Conservation (phyloP, 2,329 filamentous ascomycete genomes). For the Xylariomycetidae sp. region DNA sequence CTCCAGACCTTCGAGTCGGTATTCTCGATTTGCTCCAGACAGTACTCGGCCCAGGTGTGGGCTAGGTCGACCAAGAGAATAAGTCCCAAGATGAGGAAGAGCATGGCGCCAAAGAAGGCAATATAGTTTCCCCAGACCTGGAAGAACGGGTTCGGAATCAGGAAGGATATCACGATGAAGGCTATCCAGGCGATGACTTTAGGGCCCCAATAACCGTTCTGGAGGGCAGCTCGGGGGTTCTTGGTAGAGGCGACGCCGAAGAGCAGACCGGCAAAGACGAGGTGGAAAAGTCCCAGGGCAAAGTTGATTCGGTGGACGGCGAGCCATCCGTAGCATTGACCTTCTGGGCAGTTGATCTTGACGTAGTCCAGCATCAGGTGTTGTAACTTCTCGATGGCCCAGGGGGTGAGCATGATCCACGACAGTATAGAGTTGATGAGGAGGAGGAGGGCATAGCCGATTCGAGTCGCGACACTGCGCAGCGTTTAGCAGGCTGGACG, state of each 20-base stretch:
- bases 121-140: conserved; percentile 95
- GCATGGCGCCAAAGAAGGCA: conserved; percentile 78
- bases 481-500: too few species aligned
- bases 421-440: conserved; percentile 94
- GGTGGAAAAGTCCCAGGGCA: conserved; percentile 88
- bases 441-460: conserved; percentile 91
- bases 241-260: conserved; percentile 84
- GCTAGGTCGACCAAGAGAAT: conserved; percentile 92
- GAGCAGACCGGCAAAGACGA: conserved; percentile 77
- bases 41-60: conserved; percentile 96
- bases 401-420: conserved; percentile 98
- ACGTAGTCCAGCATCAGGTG: conserved; percentile 92
- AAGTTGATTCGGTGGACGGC: conserved; percentile 98
- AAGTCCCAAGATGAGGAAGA: conserved; percentile 89
- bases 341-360: conserved; percentile 86
- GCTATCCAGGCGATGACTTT: conserved; percentile 88
- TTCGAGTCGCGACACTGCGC: conserved; percentile 84
- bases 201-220: conserved; percentile 99
- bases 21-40: conserved; percentile 87
- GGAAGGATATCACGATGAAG: conserved; percentile 85
- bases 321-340: conserved; percentile 91
- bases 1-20: conserved; percentile 83
- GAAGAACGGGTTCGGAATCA: conserved; percentile 94
- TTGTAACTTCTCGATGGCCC: conserved; percentile 95
- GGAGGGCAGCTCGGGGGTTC: conserved; percentile 79